phyloP scores from a whole-genome alignment of 305 asterid species.

The Petunia hybrid region DNA sequence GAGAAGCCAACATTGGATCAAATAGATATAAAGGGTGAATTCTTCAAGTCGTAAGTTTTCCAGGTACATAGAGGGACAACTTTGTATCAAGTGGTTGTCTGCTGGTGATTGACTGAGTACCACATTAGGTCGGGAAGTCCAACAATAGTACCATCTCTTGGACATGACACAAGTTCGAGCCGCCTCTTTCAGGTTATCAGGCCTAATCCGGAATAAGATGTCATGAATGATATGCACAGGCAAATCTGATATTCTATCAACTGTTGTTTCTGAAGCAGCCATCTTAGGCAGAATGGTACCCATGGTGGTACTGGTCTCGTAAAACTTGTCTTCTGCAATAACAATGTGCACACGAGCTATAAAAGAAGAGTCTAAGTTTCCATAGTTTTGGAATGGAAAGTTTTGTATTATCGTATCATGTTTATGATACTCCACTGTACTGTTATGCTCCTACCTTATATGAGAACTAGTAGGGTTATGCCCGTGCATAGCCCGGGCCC shows the following conservation, averaged over 20 bases:
- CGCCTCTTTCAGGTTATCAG: background rate
- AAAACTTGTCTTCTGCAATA: no score
- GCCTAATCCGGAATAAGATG: background rate
- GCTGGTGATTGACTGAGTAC: background rate
- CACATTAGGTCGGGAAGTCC: background rate
- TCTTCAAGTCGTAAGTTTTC: background rate
- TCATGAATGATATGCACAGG: background rate
- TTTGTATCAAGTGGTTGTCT: no score
- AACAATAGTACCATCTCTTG: constrained; percentile 12
- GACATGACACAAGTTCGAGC: background rate
- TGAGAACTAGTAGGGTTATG: no score
- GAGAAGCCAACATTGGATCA: background rate
- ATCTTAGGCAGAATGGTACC: background rate
- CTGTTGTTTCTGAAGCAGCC: background rate
- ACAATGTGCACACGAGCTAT: no score
- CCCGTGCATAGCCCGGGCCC: no score
- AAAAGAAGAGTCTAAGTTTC: no score
- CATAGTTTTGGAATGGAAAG: no score
- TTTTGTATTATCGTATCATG: no score
- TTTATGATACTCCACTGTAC: no score
- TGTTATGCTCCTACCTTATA: no score
- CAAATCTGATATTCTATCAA: background rate
- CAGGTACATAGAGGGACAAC: no score
- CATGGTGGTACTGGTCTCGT: no score
- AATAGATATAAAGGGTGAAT: background rate